A percentile compares a stretch with the other conserved stretches of the same genome.
These are phyloP conservation scores for Neurospora sp. DNA, from an alignment of 495 filamentous ascomycete species.

Conservation along the genomic window DNA sequence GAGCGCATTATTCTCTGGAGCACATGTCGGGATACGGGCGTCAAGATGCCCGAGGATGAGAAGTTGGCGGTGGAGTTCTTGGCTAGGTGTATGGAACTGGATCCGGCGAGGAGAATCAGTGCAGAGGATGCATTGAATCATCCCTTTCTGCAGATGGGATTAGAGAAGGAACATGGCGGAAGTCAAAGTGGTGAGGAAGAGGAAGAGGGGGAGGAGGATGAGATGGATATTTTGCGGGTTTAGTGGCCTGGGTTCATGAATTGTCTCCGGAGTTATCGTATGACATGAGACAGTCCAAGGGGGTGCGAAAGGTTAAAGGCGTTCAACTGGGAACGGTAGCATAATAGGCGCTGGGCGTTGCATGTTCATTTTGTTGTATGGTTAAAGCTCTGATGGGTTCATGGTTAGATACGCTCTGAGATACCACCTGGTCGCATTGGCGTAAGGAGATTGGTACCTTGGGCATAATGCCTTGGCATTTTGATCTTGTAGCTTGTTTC, in stretches of 20 bases:
- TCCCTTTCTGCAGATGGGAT: constrained; percentile 53
- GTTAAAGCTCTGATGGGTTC: not conserved
- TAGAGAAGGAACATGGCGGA: not conserved
- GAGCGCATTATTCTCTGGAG: constrained; percentile 95
- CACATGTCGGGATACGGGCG: constrained; percentile 45
- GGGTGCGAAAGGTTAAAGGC: not conserved
- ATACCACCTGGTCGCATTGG: not conserved
- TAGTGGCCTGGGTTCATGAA: constrained; percentile 1
- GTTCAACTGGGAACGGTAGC: not conserved
- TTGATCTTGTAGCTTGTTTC: not conserved
- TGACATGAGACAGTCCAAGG: not conserved
- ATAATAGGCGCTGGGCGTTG: not conserved
- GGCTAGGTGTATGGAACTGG: constrained; percentile 57
- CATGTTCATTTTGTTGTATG: not conserved
- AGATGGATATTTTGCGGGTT: constrained; percentile 37
- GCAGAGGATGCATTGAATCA: constrained; percentile 62
- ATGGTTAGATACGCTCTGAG: not conserved
- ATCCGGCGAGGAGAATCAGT: constrained; percentile 60
- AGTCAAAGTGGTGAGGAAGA: constrained; percentile 5
- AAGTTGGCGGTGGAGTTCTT: constrained; percentile 57
- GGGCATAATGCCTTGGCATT: not conserved
- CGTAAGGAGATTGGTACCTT: not conserved
- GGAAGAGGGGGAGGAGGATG: constrained; percentile 28
- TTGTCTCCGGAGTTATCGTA: not conserved
- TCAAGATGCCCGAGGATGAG: constrained; percentile 48